These are phyloP conservation scores for Thecaphora frezii DNA, from an alignment of 1,284 basidiomycete species.

Conservation along the genomic window DNA sequence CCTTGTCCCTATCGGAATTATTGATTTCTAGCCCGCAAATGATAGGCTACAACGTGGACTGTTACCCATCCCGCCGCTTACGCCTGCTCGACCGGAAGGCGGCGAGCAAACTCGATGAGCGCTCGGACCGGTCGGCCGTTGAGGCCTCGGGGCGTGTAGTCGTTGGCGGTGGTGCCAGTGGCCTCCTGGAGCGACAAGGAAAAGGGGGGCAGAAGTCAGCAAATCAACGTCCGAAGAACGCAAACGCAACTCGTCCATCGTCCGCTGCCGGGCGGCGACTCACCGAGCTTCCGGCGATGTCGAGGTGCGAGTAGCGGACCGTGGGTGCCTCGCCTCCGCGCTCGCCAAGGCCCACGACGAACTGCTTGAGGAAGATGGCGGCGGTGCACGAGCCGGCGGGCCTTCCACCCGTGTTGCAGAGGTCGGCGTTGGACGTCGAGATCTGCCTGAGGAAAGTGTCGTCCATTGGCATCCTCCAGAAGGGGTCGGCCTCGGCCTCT, in stretches of 20 bases:
- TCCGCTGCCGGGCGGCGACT: too few species aligned
- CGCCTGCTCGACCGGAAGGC: conserved; percentile 15
- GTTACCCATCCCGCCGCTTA: too few species aligned
- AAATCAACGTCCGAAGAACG: not conserved
- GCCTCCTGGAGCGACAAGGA: conserved; percentile 18
- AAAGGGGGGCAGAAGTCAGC: not conserved
- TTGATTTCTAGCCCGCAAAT: too few species aligned
- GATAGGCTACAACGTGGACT: too few species aligned
- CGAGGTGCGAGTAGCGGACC: conserved; percentile 60
- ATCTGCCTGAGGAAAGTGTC: conserved; percentile 79
- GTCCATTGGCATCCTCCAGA: conserved; percentile 65
- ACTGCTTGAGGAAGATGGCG: conserved; percentile 78
- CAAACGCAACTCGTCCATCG: not conserved
- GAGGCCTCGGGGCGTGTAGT: conserved; percentile 77
- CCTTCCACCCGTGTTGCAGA: conserved; percentile 74
- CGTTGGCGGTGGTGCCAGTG: conserved; percentile 60
- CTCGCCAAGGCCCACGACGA: conserved; percentile 63
- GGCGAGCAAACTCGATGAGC: conserved; percentile 60
- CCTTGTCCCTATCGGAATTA: too few species aligned
- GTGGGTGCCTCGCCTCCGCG: conserved; percentile 33
- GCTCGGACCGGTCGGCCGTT: conserved; percentile 76
- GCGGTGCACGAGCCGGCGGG: conserved; percentile 78
- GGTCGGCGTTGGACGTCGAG: conserved; percentile 74
- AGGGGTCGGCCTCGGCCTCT: conserved; percentile 65
- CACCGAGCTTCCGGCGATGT: conserved; percentile 80